Evolutionary conservation across 2,329 filamentous ascomycete genomes (phyloP).

Genomic region (Diaporthe longicolla): DNA sequence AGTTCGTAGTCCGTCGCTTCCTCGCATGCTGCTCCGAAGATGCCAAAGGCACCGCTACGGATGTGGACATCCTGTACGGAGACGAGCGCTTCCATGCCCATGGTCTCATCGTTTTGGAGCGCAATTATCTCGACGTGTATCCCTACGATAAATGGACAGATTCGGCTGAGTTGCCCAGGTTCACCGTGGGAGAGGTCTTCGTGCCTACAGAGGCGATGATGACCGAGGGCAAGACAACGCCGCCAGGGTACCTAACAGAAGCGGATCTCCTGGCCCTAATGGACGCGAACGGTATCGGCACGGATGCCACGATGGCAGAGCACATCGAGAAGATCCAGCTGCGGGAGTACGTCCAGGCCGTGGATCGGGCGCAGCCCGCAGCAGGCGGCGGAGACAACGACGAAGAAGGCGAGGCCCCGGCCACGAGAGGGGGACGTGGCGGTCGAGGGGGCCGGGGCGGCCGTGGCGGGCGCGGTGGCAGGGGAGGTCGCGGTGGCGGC

Average conservation of each 20-base stretch:
- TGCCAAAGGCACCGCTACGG: conserved; percentile 87
- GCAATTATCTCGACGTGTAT: conserved; percentile 96
- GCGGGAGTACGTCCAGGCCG: conserved; percentile 84
- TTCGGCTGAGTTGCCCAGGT: conserved; percentile 84
- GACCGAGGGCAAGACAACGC: conserved; percentile 88
- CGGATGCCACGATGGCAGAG: conserved; percentile 98
- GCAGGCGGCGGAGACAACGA: conserved; percentile 56
- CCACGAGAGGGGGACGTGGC: conserved; percentile 58
- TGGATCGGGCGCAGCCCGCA: conserved; percentile 57
- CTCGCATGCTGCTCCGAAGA: conserved; percentile 97
- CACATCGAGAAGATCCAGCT: conserved; percentile 97
- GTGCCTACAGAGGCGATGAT: conserved; percentile 91
- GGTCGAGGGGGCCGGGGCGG: conserved; percentile 66
- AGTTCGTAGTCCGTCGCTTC: conserved; percentile 92
- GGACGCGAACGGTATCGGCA: conserved; percentile 98
- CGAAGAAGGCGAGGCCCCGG: conserved; percentile 56
- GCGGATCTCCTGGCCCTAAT: conserved; percentile 96
- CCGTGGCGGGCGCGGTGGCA: conserved; percentile 59
- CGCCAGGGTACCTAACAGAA: conserved; percentile 91
- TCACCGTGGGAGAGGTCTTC: conserved; percentile 84
- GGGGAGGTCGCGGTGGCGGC: conserved; percentile 56
- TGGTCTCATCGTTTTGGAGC: conserved; percentile 86
- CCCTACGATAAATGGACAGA: conserved; percentile 97
- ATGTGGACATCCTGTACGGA: conserved; percentile 87
- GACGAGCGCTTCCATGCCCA: conserved; percentile 85